Evolutionary conservation across 2,329 filamentous ascomycete genomes (phyloP).

Genomic region (Endoconidiophora polonica): DNA sequence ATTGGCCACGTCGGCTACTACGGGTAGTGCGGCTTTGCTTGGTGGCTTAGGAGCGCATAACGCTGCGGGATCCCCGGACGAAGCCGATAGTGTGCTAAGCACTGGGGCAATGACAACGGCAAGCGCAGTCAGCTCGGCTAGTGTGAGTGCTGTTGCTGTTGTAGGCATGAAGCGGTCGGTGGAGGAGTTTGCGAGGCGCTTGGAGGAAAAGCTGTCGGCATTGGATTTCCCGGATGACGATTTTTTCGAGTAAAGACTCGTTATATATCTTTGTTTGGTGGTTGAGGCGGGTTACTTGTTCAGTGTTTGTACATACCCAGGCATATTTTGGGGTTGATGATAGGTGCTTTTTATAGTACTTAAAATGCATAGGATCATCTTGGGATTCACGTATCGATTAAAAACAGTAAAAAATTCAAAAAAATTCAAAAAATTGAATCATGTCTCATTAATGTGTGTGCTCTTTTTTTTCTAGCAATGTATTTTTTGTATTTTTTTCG

Average conservation of each 20-base stretch:
- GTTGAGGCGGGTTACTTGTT: background rate
- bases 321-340: too few relatives aligned
- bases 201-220: slow-evolving; percentile 42
- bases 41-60: slow-evolving; percentile 15
- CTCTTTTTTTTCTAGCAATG: too few relatives aligned
- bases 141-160: slow-evolving; percentile 26
- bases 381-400: too few relatives aligned
- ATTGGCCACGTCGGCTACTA: slow-evolving; percentile 5
- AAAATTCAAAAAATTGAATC: too few relatives aligned
- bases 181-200: slow-evolving; percentile 40
- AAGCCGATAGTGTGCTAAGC: slow-evolving; percentile 31
- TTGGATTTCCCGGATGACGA: slow-evolving; percentile 37
- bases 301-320: too few relatives aligned
- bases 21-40: slow-evolving; percentile 18
- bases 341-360: too few relatives aligned
- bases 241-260: slow-evolving; percentile 19
- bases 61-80: slow-evolving; percentile 22
- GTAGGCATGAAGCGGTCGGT: slow-evolving; percentile 37
- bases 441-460: too few relatives aligned
- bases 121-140: slow-evolving; percentile 24
- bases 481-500: too few relatives aligned
- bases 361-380: too few relatives aligned
- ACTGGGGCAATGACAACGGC: slow-evolving; percentile 28
- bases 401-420: too few relatives aligned
- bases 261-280: background rate